Base-by-base conservation (phyloP, 345 rosid genomes). In the Ceriops zippeliana region DNA sequence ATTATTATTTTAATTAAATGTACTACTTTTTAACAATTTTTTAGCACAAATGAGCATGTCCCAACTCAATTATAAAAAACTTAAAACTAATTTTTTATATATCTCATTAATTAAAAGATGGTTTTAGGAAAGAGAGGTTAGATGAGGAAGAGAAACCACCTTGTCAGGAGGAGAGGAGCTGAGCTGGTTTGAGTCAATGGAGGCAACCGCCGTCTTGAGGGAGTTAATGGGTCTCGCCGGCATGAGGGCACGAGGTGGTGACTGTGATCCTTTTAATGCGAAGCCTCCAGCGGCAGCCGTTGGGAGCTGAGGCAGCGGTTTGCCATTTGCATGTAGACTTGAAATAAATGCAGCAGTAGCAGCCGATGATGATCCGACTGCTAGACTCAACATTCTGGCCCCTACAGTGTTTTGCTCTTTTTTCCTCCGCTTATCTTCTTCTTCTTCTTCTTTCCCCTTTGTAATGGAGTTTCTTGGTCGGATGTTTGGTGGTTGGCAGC, bases 121-220 rank as follows among this genome's bases (percentile, higher is more conserved):
- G 30, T 6, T 21, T 56, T 17, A 52, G 59, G 64, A 47, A 21
- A 34, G 34, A 69, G 31, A 15, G 17, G 4, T 17, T 5, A 64
- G 30, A 9, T 3, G 2, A 26, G 16, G 53, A 27, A 75, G 22
- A 20, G n/a, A 68, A 16, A 21, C 19, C 61, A 80, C 85, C 84
- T 77, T 51, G 27, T 68, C 73, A 37, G 81, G 59, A 58, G 79
- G 70, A 35, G 84, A 63, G 52, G 82, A 62, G 62, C 35, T 59
- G 72, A 77, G 75, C 49, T 76, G 75, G 72, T 66, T 58, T 26
- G 90, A 81, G 66, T 81, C 83, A 13, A 78, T 65, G 51, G 88
- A 78, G 30, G 86, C 78, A 46, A 83, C 86, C 30, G 85, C 80
- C 9, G 82, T 66, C 66, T 68, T 80, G n/a, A 81, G 79, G 58